Conservation (phyloP, 768 basidiomycete genomes). For the Astraeus odoratus region DNA sequence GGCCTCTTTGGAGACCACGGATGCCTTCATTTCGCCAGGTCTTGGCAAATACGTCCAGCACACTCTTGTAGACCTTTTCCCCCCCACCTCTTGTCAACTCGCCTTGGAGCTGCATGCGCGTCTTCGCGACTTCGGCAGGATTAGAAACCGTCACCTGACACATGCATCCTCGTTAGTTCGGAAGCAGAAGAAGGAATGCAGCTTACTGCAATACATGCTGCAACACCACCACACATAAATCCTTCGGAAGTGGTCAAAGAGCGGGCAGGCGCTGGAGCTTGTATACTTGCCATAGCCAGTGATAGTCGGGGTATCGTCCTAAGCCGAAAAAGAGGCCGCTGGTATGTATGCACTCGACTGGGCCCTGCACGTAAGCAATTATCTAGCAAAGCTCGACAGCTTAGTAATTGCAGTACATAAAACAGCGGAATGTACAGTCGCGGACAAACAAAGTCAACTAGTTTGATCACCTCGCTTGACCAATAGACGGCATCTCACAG, state of each 20-base stretch:
- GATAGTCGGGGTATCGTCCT: neutral
- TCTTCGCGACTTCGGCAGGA: slow-evolving; percentile 76
- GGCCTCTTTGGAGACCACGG: slow-evolving; percentile 87
- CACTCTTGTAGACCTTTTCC: slow-evolving; percentile 78
- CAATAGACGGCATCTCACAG: no score
- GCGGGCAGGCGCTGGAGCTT: slow-evolving; percentile 6
- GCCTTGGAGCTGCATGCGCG: slow-evolving; percentile 92
- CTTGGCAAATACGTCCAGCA: slow-evolving; percentile 80
- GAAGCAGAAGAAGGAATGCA: slow-evolving; percentile 1
- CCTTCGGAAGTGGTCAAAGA: slow-evolving; percentile 66
- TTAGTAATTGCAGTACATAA: no score
- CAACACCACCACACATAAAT: slow-evolving; percentile 85
- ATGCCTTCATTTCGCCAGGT: slow-evolving; percentile 89
- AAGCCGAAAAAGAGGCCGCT: neutral
- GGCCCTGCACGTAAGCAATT: no score
- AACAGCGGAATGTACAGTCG: no score
- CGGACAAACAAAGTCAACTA: no score
- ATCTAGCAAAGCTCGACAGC: no score
- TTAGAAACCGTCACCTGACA: slow-evolving; percentile 75
- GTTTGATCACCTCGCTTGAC: no score
- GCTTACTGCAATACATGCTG: slow-evolving; percentile 81
- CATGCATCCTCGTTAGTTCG: neutral
- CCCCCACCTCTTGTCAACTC: slow-evolving; percentile 76
- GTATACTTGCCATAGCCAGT: slow-evolving; percentile 12
- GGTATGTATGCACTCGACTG: no score